Conservation (phyloP, 2,329 filamentous ascomycete genomes). For the Furcasterigmium furcatum region DNA sequence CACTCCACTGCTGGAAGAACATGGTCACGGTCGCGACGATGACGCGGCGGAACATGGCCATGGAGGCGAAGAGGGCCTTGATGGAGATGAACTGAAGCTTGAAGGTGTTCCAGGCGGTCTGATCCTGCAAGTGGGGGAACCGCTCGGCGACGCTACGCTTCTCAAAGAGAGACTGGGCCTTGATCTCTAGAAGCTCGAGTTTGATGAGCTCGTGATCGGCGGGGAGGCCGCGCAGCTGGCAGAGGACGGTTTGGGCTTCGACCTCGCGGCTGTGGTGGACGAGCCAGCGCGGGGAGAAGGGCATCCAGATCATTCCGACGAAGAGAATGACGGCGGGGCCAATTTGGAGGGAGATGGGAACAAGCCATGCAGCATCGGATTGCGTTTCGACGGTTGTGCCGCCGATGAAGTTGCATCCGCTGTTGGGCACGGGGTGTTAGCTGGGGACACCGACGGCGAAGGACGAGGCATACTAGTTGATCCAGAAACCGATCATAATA, state of each 20-base stretch:
- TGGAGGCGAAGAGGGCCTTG: constrained; percentile 59
- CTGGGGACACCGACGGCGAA: too few species aligned
- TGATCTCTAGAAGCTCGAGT: constrained; percentile 80
- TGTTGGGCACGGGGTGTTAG: constrained; percentile 26
- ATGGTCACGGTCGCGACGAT: constrained; percentile 60
- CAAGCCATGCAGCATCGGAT: constrained; percentile 68
- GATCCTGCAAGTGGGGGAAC: constrained; percentile 62
- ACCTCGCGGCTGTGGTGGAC: constrained; percentile 66
- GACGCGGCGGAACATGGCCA: constrained; percentile 65
- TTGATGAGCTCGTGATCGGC: constrained; percentile 65
- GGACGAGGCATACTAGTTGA: constrained; percentile 42
- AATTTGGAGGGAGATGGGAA: constrained; percentile 70
- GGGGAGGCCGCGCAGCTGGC: constrained; percentile 59
- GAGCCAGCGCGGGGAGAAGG: constrained; percentile 75
- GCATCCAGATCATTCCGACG: constrained; percentile 74
- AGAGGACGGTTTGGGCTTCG: constrained; percentile 62
- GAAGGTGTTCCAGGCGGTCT: constrained; percentile 59
- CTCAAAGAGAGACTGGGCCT: constrained; percentile 74
- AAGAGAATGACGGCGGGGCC: constrained; percentile 64
- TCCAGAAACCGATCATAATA: constrained; percentile 64
- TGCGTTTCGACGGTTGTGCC: constrained; percentile 46
- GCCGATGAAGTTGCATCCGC: constrained; percentile 64
- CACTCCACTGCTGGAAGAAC: constrained; percentile 49
- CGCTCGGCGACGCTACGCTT: constrained; percentile 65
- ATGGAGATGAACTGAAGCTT: constrained; percentile 69